Percentiles rank a stretch among this genome's conserved stretches.
These are phyloP conservation scores for Botrytis fragariae DNA, from an alignment of 2,329 filamentous ascomycete genomes.

Conservation along the genomic window DNA sequence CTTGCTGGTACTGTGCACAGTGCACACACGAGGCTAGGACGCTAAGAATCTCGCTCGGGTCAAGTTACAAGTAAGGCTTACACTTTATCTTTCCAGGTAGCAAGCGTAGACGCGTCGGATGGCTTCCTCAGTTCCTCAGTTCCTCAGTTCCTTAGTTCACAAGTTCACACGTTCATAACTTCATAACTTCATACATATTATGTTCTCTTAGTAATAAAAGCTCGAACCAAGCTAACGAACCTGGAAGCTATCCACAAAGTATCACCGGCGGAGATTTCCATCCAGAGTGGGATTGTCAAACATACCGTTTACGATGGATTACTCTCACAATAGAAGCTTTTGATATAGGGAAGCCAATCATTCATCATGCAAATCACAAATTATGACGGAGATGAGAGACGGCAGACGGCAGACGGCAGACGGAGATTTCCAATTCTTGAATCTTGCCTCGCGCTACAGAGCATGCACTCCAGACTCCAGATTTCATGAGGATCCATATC, in stretches of 20 bases:
- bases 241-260: background rate
- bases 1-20: background rate
- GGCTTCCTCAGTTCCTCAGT: background rate
- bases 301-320: background rate
- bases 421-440: background rate
- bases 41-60: slow-evolving; percentile 1
- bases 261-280: background rate
- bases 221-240: background rate
- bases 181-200: no score
- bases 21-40: slow-evolving; percentile 13
- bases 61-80: background rate
- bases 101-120: slow-evolving; percentile 9
- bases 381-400: background rate
- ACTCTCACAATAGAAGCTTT: background rate
- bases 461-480: background rate
- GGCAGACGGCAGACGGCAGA: no score
- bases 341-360: background rate
- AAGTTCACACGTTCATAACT: no score
- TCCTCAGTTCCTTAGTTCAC: no score
- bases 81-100: slow-evolving; percentile 6
- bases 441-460: background rate
- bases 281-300: background rate
- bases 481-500: background rate
- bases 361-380: background rate
- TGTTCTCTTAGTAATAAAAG: background rate